These are phyloP conservation scores for Rhizomucor miehei DNA, from an alignment of 371 early-diverging fungal genomes.

Conservation along the genomic window DNA sequence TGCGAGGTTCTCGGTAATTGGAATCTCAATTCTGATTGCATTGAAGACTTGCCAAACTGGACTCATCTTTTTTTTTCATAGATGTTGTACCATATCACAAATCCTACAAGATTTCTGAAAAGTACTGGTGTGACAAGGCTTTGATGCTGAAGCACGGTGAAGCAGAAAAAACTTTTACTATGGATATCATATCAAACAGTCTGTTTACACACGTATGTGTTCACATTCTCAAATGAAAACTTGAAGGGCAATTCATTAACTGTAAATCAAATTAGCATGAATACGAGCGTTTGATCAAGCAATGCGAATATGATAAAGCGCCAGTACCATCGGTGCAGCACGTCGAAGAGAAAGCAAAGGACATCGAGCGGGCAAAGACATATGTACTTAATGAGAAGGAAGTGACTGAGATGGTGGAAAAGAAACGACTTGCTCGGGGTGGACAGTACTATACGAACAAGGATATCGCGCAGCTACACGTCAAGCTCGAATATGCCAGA, in stretches of 20 bases:
- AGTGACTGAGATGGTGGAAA: conserved; percentile 57
- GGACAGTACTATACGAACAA: too few species aligned
- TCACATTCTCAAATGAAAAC: too few species aligned
- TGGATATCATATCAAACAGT: conserved; percentile 75
- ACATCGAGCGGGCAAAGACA: conserved; percentile 54
- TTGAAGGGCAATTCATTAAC: too few species aligned
- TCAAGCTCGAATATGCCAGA: too few species aligned
- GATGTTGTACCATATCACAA: conserved; percentile 61
- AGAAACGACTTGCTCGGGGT: conserved; percentile 27
- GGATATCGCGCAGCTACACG: too few species aligned
- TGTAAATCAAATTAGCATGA: conserved; percentile 42
- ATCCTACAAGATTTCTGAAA: conserved; percentile 57
- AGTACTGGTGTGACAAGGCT: conserved; percentile 56
- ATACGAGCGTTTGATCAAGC: conserved; percentile 53
- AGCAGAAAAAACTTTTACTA: conserved; percentile 62
- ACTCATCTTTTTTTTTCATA: too few species aligned
- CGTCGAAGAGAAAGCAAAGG: conserved; percentile 53
- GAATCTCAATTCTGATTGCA: background rate
- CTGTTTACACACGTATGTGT: conserved; percentile 57
- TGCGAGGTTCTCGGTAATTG: conserved; percentile 55
- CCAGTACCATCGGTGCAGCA: conserved; percentile 47
- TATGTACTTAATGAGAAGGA: conserved; percentile 71
- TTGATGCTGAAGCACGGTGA: conserved; percentile 66
- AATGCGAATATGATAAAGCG: conserved; percentile 49
- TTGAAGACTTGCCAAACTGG: too few species aligned